These are phyloP conservation scores for Colletotrichum paranaense DNA, from an alignment of 2,329 filamentous ascomycete species.

Conservation along the genomic window DNA sequence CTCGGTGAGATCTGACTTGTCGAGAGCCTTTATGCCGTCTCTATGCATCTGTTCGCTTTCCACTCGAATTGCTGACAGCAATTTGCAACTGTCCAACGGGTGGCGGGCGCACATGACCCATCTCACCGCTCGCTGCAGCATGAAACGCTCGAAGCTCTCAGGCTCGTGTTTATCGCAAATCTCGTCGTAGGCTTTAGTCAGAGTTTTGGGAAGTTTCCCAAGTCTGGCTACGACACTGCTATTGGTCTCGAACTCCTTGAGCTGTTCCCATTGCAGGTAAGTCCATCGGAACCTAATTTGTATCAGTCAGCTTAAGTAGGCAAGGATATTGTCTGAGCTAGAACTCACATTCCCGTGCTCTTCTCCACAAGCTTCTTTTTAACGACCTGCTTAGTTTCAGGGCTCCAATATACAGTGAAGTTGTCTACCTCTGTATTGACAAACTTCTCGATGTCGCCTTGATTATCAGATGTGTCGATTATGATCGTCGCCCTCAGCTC, in stretches of 20 bases:
- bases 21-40: not conserved
- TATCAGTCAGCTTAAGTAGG: not conserved
- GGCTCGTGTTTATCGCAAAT: not conserved
- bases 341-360: not conserved
- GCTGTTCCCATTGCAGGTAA: not conserved
- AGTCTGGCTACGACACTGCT: fast-evolving
- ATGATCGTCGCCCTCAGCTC: not conserved
- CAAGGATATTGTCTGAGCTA: not conserved
- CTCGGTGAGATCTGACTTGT: not conserved
- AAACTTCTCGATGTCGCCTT: not conserved
- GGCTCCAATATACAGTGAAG: not conserved
- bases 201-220: not conserved
- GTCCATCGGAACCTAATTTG: not conserved
- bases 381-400: not conserved
- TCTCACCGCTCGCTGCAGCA: not conserved
- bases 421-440: not conserved
- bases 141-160: not conserved
- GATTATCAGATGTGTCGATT: not conserved
- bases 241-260: not conserved
- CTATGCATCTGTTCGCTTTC: not conserved
- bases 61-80: not conserved
- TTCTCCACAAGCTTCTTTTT: not conserved
- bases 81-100: not conserved
- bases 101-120: not conserved
- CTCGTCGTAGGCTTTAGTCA: not conserved